Evolutionary conservation across 192 early-diverging fungal genomes (phyloP).

Genomic region (Ambispora gerdemannii): DNA sequence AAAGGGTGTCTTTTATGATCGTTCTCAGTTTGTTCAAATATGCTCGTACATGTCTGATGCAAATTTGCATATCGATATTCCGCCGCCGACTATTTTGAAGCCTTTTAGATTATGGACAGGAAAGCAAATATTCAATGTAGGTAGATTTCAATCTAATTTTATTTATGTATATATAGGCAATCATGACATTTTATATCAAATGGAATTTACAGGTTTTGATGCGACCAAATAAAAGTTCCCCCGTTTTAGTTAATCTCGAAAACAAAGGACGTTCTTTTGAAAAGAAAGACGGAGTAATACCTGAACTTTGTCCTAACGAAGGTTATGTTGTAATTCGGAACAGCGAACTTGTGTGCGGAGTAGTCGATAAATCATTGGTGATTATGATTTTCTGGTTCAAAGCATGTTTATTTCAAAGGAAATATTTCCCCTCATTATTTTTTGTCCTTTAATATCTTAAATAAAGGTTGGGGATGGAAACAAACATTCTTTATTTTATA

Average conservation of each 20-base stretch:
- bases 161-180: too few relatives aligned
- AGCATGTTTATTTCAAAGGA: too few relatives aligned
- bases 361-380: slow-evolving; percentile 90
- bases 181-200: too few relatives aligned
- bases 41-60: slow-evolving; percentile 91
- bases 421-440: too few relatives aligned
- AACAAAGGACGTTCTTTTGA: slow-evolving; percentile 77
- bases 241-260: slow-evolving; percentile 82
- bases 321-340: slow-evolving; percentile 88
- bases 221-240: slow-evolving; percentile 70
- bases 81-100: slow-evolving; percentile 88
- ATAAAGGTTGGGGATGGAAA: slow-evolving; percentile 98
- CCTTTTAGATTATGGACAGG: slow-evolving; percentile 93
- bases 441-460: too few relatives aligned
- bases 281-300: slow-evolving; percentile 54
- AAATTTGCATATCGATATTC: slow-evolving; percentile 80
- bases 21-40: slow-evolving; percentile 88
- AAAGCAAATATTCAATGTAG: slow-evolving; percentile 90
- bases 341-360: slow-evolving; percentile 92
- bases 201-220: too few relatives aligned
- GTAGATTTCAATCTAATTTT: too few relatives aligned
- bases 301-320: slow-evolving; percentile 85
- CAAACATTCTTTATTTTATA: slow-evolving; percentile 92
- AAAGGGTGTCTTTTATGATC: slow-evolving; percentile 94
- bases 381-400: too few relatives aligned